Evolutionary conservation across 805 yeast genomes (phyloP).

Genomic region (Candida hispaniensis): DNA sequence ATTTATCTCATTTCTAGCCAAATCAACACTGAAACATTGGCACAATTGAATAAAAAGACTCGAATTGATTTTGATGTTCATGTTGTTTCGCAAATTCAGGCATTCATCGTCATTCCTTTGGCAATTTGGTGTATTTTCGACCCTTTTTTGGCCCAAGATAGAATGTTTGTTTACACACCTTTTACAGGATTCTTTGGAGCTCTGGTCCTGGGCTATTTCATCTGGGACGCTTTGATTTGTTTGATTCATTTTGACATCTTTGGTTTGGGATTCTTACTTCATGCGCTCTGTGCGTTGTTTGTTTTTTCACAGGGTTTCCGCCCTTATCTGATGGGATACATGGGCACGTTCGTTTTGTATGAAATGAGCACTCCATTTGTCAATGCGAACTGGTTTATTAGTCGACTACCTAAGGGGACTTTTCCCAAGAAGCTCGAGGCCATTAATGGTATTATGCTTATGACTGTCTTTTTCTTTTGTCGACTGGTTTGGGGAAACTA

Average conservation of each 20-base stretch:
- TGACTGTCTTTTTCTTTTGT: slow-evolving; percentile 60
- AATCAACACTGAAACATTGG: slow-evolving; percentile 35
- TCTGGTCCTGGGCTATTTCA: slow-evolving; percentile 70
- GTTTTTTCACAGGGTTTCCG: slow-evolving; percentile 54
- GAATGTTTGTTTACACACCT: slow-evolving; percentile 61
- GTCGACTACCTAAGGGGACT: slow-evolving; percentile 59
- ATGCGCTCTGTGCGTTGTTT: slow-evolving; percentile 69
- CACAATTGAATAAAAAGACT: slow-evolving; percentile 34
- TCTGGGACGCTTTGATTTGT: slow-evolving; percentile 82
- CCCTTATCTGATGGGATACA: slow-evolving; percentile 73
- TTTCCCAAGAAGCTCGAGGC: slow-evolving; percentile 44
- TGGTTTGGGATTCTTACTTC: slow-evolving; percentile 73
- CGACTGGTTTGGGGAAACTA: slow-evolving; percentile 82
- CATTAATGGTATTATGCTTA: slow-evolving; percentile 61
- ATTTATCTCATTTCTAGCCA: slow-evolving; percentile 45
- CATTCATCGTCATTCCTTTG: slow-evolving; percentile 41
- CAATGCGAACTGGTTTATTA: slow-evolving; percentile 83
- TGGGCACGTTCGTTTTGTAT: slow-evolving; percentile 71
- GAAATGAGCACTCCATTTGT: slow-evolving; percentile 93
- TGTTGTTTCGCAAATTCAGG: slow-evolving; percentile 77
- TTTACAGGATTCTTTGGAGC: slow-evolving; percentile 66
- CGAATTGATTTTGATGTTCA: slow-evolving; percentile 81
- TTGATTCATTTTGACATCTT: slow-evolving; percentile 49
- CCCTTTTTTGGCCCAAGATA: slow-evolving; percentile 37
- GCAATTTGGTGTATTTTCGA: slow-evolving; percentile 11